phyloP scores from a whole-genome alignment of 306 rosid species.

The Carpinus fangiana region DNA sequence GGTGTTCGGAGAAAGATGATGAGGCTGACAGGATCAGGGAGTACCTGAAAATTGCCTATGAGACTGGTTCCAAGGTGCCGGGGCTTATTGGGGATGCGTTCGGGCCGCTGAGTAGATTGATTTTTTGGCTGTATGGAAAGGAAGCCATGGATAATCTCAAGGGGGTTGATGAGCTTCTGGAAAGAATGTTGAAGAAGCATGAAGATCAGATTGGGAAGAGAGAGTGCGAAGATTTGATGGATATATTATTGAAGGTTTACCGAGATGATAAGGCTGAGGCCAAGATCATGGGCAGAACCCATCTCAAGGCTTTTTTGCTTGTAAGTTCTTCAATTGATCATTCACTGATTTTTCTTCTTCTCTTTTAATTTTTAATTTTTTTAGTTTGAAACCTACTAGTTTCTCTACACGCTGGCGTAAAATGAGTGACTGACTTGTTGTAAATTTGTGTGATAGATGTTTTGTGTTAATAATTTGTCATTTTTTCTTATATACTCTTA shows the following conservation, averaged over 20 bases:
- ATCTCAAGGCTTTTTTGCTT: slow-evolving; percentile 51
- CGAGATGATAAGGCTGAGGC: slow-evolving; percentile 49
- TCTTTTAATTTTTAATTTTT: not conserved
- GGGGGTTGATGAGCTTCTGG: slow-evolving; percentile 49
- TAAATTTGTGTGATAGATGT: no score
- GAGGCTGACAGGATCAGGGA: slow-evolving; percentile 44
- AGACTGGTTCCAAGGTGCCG: slow-evolving; percentile 39
- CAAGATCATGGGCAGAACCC: slow-evolving; percentile 41
- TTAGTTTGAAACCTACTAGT: not conserved
- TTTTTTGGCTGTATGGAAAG: slow-evolving; percentile 46
- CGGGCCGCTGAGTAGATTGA: slow-evolving; percentile 44
- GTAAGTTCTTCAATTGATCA: slow-evolving; percentile 19
- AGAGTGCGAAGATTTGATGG: slow-evolving; percentile 45
- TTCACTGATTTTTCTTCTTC: not conserved
- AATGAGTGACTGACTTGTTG: no score
- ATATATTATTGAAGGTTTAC: slow-evolving; percentile 40
- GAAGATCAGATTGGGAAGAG: slow-evolving; percentile 32
- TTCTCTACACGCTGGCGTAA: no score
- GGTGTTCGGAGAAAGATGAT: slow-evolving; percentile 37
- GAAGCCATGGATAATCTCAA: slow-evolving; percentile 33
- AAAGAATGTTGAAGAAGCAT: slow-evolving; percentile 43
- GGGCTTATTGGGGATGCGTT: slow-evolving; percentile 44
- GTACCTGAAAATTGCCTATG: slow-evolving; percentile 36
- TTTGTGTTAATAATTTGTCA: no score
- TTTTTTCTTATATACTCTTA: no score